A percentile compares a stretch with the other conserved stretches of the same genome.
phyloP scores from a whole-genome alignment of 2,329 filamentous ascomycete genomes.

The Colletotrichum magnum region DNA sequence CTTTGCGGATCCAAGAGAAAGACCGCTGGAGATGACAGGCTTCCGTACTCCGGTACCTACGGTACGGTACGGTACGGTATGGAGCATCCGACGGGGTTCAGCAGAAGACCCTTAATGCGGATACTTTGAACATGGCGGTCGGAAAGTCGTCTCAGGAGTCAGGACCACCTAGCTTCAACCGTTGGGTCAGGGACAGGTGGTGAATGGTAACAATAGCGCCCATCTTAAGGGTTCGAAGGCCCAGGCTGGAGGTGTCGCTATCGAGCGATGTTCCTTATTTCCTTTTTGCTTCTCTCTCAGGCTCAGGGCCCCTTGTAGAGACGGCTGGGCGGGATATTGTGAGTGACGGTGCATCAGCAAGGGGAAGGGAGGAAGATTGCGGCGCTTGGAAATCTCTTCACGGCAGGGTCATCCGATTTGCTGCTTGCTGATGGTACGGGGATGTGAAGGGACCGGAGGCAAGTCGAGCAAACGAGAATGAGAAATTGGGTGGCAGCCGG shows the following conservation, averaged over 20 bases:
- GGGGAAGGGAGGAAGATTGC: slow-evolving; percentile 29
- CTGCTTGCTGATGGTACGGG: slow-evolving; percentile 14
- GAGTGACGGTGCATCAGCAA: slow-evolving; percentile 29
- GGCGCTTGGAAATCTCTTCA: slow-evolving; percentile 28
- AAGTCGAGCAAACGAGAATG: neutral
- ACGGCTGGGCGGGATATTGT: slow-evolving; percentile 35
- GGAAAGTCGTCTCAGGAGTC: neutral
- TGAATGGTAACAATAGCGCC: slow-evolving; percentile 25
- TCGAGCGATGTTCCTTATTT: slow-evolving; percentile 2
- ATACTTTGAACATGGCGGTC: neutral
- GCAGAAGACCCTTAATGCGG: slow-evolving; percentile 27
- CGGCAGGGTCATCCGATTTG: slow-evolving; percentile 30
- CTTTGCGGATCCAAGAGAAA: no score
- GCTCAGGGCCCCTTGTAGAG: slow-evolving; percentile 14
- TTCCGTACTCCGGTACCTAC: no score
- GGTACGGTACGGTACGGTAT: no score
- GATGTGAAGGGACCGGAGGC: slow-evolving; percentile 5
- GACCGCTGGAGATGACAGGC: no score
- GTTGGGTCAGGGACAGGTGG: neutral
- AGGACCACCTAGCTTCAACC: slow-evolving; percentile 5
- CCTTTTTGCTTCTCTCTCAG: neutral
- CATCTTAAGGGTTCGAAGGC: slow-evolving; percentile 26
- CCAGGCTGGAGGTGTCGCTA: slow-evolving; percentile 21
- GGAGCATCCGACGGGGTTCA: slow-evolving; percentile 1
- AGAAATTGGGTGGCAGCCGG: no score